phyloP scores from a whole-genome alignment of 805 yeast genomes.

The Metschnikowia gelsemii region DNA sequence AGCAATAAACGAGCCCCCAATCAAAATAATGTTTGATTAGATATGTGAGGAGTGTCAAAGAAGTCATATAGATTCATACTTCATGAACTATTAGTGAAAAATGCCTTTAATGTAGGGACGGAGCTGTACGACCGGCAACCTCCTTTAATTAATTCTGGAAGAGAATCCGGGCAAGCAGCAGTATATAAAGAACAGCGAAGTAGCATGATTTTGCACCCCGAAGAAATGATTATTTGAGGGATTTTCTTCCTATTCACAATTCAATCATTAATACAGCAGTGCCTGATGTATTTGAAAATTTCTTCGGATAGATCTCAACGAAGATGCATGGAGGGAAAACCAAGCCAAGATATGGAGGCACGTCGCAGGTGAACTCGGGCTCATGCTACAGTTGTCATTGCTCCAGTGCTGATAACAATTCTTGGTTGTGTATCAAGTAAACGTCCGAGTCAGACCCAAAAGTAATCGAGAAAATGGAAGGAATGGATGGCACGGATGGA shows the following conservation, averaged over 20 bases:
- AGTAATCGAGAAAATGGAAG: constrained; percentile 7
- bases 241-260: background rate
- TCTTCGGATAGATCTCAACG: constrained; percentile 33
- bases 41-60: too few species aligned
- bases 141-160: background rate
- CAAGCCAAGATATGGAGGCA: constrained; percentile 30
- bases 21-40: too few species aligned
- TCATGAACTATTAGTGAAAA: too few species aligned
- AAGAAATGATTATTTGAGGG: too few species aligned
- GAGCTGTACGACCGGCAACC: too few species aligned
- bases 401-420: constrained; percentile 37
- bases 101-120: too few species aligned
- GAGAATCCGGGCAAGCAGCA: background rate
- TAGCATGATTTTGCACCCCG: too few species aligned
- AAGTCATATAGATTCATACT: background rate
- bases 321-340: constrained; percentile 37
- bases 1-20: too few species aligned
- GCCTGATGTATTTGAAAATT: constrained; percentile 42
- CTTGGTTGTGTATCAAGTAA: constrained; percentile 34
- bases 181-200: background rate
- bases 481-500: constrained; percentile 10
- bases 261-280: constrained; percentile 12
- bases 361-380: constrained; percentile 39
- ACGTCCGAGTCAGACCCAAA: too few species aligned
- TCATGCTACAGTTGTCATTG: constrained; percentile 36